Evolutionary conservation across 225 moss, liverwort and hornwort species (phyloP), one percentile per base, ranked within the genome.

Genomic region (Sphagnum contortum): DNA sequence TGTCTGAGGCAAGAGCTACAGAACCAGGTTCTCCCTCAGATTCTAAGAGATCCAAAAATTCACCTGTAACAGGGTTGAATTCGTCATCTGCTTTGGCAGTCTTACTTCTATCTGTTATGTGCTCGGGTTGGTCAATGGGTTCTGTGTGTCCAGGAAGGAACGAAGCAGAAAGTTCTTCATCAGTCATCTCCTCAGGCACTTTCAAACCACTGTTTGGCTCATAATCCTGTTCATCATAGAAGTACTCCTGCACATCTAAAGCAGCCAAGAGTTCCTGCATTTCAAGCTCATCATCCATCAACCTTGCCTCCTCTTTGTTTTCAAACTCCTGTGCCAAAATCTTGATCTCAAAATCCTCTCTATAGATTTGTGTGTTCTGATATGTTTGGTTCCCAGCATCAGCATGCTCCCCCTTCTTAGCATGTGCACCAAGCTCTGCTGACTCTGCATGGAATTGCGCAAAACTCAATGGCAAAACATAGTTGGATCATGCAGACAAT

Each of bases 61-160:
- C 96, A 80, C 92, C 92, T 29, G 96, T 88, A 45, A 98, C 92
- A 61, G 88, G 83, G 71, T 98, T 92, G 55, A 98, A 88, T 68
- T 98, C 92, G 68, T 92, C 89, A 64, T 98, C 96, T 50, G 90
- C 81, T 65, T 92, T 92, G 62, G 72, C 68, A 48, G 65, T 69
- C 69, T 73, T 80, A 55, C 64, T 77, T 71, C 61, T 72, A 45
- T 68, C 44, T 44, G 49, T 66, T 71, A 60, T 63, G 57, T 57
- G 74, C 44, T 71, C 72, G 4, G 76, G 70, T 47, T 82, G 74
- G 82, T 72, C 82, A 50, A 68, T 58, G 12, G 64, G 47, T 59
- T 80, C 67, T 62, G 46, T 70, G 57, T 68, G 80, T 45, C 60
- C 77, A 69, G 84, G 80, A 70, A 84, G 75, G 48, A 75, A 73